Evolutionary conservation across 805 yeast genomes (phyloP), one percentile per base, ranked within the genome.

Genomic region (Wickerhamiella azymoides): DNA sequence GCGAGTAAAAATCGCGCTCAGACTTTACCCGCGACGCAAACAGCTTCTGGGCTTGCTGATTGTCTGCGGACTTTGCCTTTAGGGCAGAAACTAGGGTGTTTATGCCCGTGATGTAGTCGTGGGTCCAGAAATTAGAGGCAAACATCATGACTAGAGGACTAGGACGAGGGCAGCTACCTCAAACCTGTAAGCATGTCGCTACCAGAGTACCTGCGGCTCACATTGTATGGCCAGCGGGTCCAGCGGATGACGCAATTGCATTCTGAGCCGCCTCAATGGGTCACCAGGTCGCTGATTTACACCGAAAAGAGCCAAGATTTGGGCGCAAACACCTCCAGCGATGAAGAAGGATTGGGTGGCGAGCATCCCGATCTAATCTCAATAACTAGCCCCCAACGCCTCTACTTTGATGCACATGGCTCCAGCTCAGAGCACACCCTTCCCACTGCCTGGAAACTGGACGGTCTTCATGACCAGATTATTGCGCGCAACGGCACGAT

Each of bases 11-110:
- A 1, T 66, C 57, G n/a, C 67, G 66, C 57, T 84, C 94, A 61
- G 71, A 71, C 25, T 75, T 79, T 73, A 79, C 76, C 51, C 89
- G 64, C 18, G 74, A 68, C 28, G 73, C 69, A 58, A 83, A 76
- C 46, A 83, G 58, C 18, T 66, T 67, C 8, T 81, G 66, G 52
- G 79, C 75, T 57, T 80, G 80, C 32, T 73, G 74, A 59, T 80
- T 79, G 58, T 83, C 89, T 27, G 63, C 65, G 47, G 79, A 69
- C 0, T 88, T 89, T 52, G 56, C 10, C 14, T 35, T 25, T 2
- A 45, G 41, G 4, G 26, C 73, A 74, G 57, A 79, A 77, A 62
- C 54, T 26, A 67, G 56, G 28, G 62, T 57, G 21, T 54, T 50
- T 16, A 65, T 52, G 8, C 70, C 70, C 27, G 57, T 39, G 25